Conservation (phyloP, 805 yeast genomes). For the Candida sphagnicola region DNA sequence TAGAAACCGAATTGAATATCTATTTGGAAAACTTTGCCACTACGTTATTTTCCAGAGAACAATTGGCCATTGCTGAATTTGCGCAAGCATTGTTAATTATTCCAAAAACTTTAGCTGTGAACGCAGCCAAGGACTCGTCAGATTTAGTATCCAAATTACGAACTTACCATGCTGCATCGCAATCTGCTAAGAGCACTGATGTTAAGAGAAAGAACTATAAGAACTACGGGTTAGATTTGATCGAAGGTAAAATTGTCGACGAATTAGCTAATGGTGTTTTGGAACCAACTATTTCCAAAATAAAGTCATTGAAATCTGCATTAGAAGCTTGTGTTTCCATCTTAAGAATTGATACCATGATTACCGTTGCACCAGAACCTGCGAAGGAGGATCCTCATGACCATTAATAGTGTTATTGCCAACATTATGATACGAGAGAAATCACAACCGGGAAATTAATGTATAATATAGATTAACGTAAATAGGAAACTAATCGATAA, state of each 20-base stretch:
- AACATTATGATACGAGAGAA: too few species aligned
- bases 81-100: slow-evolving; percentile 85
- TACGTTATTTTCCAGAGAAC: slow-evolving; percentile 95
- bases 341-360: slow-evolving; percentile 96
- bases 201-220: slow-evolving; percentile 78
- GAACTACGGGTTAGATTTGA: slow-evolving; percentile 88
- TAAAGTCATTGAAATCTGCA: slow-evolving; percentile 91
- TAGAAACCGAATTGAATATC: slow-evolving; percentile 91
- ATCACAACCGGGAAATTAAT: background rate
- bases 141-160: slow-evolving; percentile 94
- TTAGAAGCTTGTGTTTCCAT: slow-evolving; percentile 98
- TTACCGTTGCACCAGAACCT: slow-evolving; percentile 93
- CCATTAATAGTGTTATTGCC: slow-evolving; percentile 44
- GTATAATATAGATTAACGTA: slow-evolving; percentile 3
- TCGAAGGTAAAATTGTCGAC: slow-evolving; percentile 88
- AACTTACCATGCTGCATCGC: slow-evolving; percentile 94
- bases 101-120: slow-evolving; percentile 94
- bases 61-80: slow-evolving; percentile 96
- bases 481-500: slow-evolving; percentile 1
- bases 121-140: slow-evolving; percentile 96
- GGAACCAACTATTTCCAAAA: slow-evolving; percentile 92
- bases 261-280: slow-evolving; percentile 81
- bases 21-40: slow-evolving; percentile 97
- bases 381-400: slow-evolving; percentile 89
- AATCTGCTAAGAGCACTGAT: slow-evolving; percentile 80